Conservation (phyloP, 371 early-diverging fungal genomes). For the Apophysomyces variabilis region DNA sequence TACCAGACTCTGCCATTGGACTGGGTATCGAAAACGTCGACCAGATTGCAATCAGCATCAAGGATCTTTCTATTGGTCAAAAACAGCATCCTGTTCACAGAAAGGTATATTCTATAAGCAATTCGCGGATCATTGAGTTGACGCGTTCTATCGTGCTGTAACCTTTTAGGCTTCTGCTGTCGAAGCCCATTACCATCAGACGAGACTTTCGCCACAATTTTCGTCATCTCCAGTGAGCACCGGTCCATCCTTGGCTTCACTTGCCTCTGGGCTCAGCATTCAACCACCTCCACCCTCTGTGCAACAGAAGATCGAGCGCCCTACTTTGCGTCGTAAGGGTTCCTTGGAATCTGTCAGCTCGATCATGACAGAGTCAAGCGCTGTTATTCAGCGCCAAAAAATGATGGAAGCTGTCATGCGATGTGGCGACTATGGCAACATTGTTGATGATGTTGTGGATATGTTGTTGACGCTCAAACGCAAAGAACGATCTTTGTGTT, state of each 20-base stretch:
- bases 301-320: slow-evolving; percentile 12
- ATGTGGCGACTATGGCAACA: slow-evolving; percentile 43
- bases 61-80: slow-evolving; percentile 40
- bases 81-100: slow-evolving; percentile 22
- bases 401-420: slow-evolving; percentile 32
- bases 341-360: slow-evolving; percentile 43
- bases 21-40: slow-evolving; percentile 45
- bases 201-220: slow-evolving; percentile 33
- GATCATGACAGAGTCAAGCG: slow-evolving; percentile 43
- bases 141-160: too few species aligned
- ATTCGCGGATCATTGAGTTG: too few species aligned
- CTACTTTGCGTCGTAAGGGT: slow-evolving; percentile 28
- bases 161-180: slow-evolving; percentile 14
- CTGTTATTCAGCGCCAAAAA: slow-evolving; percentile 38
- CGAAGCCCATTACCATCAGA: slow-evolving; percentile 17
- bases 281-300: slow-evolving; percentile 22
- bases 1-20: slow-evolving; percentile 17
- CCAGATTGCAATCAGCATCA: slow-evolving; percentile 39
- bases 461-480: slow-evolving; percentile 44
- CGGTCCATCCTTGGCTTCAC: slow-evolving; percentile 40
- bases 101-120: background rate
- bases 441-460: slow-evolving; percentile 42
- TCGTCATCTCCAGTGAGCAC: slow-evolving; percentile 40
- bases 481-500: slow-evolving; percentile 46
- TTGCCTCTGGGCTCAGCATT: slow-evolving; percentile 44